Base-by-base conservation (phyloP, 306 rosid genomes). In the Herpetospermum pedunculosum region DNA sequence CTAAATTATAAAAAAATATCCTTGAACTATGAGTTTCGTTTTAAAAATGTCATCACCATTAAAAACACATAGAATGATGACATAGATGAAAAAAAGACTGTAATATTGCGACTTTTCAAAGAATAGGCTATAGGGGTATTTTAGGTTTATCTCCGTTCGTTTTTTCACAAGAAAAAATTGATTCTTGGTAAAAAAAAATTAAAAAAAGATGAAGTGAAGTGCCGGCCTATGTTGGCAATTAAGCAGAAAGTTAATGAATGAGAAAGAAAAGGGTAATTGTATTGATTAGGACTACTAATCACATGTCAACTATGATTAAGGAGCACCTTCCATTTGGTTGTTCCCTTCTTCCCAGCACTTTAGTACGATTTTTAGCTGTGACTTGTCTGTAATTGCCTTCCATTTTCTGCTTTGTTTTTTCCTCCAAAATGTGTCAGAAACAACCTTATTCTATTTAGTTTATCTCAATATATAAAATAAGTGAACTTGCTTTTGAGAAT, bases 261-360 rank as follows among this genome's bases (percentile, higher is more conserved):
- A 53, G 59, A 77, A 81, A 80, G 89, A 13, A 9, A 25, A 70
- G 73, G 73, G 32, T 12, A 43, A 9, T 25, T 25, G 73, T 15
- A 84, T 84, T 84, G 79, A 80, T 83, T 83, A 77, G 76, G 73
- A 26, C 68, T 55, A 55, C 55, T 70, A 73, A 60, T 64, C 78
- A 50, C 70, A 73, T 77, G 74, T 34, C 9, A 77, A 26, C 44
- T 40, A 59, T 76, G 69, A 74, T 73, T 72, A 18, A 29, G 23
- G 59, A 77, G 73, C 77, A 71, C 13, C 46, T 52, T 83, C 37
- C 47, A 77, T 77, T 58, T 70, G 74, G 57, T 16, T 80, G 85
- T 82, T 79, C 81, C 80, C 88, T 60, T 79, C 72, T 75, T 67
- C 88, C 90, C 90, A 84, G 93, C 91, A 81, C 41, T 77, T 76